Base-by-base conservation (phyloP, 2,329 filamentous ascomycete genomes). In the Colletotrichum caudatum region DNA sequence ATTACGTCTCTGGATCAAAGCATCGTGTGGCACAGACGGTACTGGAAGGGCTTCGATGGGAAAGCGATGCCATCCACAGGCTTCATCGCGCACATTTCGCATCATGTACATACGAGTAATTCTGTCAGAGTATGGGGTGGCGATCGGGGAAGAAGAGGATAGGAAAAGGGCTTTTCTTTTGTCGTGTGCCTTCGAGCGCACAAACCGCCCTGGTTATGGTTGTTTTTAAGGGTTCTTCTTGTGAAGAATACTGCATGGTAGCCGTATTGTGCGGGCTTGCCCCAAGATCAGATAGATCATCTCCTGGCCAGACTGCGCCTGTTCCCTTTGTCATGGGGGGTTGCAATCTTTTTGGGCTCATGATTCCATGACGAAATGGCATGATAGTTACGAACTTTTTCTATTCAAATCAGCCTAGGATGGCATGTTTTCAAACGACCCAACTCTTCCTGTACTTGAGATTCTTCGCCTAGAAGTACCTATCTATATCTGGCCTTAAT, bases 301-400 rank as follows among this genome's bases (percentile, higher is more conserved):
- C 59, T 74, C 63, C 63, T 69, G 73, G 68, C 71, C 71, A 74
- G 73, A 69, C 69, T 64, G 64, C 67, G 65, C 64, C 73, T 54
- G 50, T 66, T 69, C 59, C 71, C 58, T 71, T 72, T 67, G 64
- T 71, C 41, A 67, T 64, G 39, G 54, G 66, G 53, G 63, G 65
- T 73, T 65, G 65, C 61, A 51, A 71, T 74, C 53, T 74, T 46
- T 53, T 70, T 64, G 61, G 72, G 71, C 62, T 74, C 68, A 74
- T 74, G 73, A 74, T 69, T 67, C 71, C 69, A 74, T 74, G 73
- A 74, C 59, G 73, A 74, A 74, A 74, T 74, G 73, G 71, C 71
- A 74, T 74, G 73, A 74, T 66, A 73, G 68, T 74, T 74, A 74
- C 61, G 73, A 74, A 73, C 65, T 33, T 58, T 37, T 58, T 58